A percentile compares a stretch with the other conserved stretches of the same genome.
Evolutionary conservation across 306 rosid species (phyloP).

Genomic region (Hippophae rhamnoides): DNA sequence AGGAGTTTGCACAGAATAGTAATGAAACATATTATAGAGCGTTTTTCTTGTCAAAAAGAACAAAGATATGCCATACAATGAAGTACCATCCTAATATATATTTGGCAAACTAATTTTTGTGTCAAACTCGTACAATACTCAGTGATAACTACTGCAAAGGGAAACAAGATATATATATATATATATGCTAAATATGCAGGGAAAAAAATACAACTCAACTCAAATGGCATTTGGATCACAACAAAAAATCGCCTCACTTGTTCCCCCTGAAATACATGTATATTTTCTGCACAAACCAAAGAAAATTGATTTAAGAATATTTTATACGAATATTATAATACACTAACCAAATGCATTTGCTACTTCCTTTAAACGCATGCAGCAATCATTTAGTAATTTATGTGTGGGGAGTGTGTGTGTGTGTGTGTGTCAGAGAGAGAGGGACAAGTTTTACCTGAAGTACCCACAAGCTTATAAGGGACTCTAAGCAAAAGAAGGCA

Average conservation of each 20-base stretch:
- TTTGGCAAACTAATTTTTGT: not conserved
- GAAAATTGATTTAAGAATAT: not conserved
- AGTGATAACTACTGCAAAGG: not conserved
- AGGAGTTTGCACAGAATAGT: too few species aligned
- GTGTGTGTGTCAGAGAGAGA: slow-evolving; percentile 1
- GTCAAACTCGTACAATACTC: slow-evolving; percentile 4
- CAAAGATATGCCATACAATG: too few species aligned
- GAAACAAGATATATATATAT: slow-evolving; percentile 20
- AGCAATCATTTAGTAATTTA: too few species aligned
- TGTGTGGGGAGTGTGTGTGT: too few species aligned
- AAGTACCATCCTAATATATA: not conserved
- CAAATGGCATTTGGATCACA: slow-evolving; percentile 17
- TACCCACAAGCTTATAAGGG: slow-evolving; percentile 93
- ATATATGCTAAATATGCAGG: slow-evolving; percentile 30
- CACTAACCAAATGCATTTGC: too few species aligned
- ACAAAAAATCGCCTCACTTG: slow-evolving; percentile 43
- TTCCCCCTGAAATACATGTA: slow-evolving; percentile 86
- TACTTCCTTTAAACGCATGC: too few species aligned
- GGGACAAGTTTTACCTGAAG: slow-evolving; percentile 58
- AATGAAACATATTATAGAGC: too few species aligned
- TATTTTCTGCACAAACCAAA: slow-evolving; percentile 61
- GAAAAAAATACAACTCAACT: slow-evolving; percentile 12
- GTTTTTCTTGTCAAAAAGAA: too few species aligned
- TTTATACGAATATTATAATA: too few species aligned
- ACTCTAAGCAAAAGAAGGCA: slow-evolving; percentile 88